Evolutionary conservation across 495 filamentous ascomycete species (phyloP), one percentile per base, ranked within the genome.

Genomic region (Aspergillus wentii): DNA sequence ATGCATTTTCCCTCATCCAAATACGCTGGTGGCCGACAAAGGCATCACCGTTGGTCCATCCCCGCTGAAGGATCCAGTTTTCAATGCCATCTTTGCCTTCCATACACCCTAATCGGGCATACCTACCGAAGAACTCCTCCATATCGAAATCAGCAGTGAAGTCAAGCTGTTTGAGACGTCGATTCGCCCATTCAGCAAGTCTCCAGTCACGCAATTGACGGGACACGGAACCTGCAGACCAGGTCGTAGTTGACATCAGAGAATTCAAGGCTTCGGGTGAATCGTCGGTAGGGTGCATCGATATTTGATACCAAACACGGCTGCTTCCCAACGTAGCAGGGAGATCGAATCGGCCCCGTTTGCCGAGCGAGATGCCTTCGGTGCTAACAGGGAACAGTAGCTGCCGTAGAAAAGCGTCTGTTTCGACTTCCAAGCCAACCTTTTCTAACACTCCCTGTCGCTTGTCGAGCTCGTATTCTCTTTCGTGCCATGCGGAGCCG

Each of bases 41-140:
- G 2, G 96, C 91, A 54, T 97, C 94, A 18, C 92, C 92, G 51
- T 98, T 97, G 61, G 87, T 95, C 92, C 92, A 98, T 2, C 92
- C 94, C 29, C 92, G 79, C 60, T 97, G 89, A 29, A 96, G 73
- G 34, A 95, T 74, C 92, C 92, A 98, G 57, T 78, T 94, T 48
- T 97, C 88, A 33, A 96, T 87, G 33, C 94, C 94, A 50, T 98
- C 92, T 29, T 80, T 75, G 33, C 94, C 92, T 51, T 94, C 88
- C 43, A 82, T 73, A 56, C 92, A 98, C 13, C 92, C 92, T 7
- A 98, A 74, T 8, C 78, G 72, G 17, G 79, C 65, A 56, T 95
- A 98, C 16, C 94, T 78, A 50, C 72, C 75, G 18, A 76, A 75
- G 53, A 98, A 98, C 55, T 98, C 92, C 27, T 96, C 87, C 11